Evolutionary conservation across 148 eudicot genomes (phyloP).

Genomic region (Rhododendron simsii): DNA sequence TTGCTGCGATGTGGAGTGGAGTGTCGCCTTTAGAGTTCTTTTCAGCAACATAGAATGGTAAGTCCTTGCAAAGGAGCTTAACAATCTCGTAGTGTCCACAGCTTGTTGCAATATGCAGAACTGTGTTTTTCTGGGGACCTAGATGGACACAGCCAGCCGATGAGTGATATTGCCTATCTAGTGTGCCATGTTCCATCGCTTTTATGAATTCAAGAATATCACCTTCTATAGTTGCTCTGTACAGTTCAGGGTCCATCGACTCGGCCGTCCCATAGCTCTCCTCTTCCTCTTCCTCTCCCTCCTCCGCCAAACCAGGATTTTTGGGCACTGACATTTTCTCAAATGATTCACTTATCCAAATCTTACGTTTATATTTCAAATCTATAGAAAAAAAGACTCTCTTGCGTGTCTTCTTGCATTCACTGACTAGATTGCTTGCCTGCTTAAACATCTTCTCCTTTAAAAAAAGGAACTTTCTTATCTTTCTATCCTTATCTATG

Average conservation of each 20-base stretch:
- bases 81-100: constrained; percentile 15
- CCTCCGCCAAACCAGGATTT: neutral
- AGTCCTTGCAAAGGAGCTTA: constrained; percentile 17
- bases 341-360: neutral
- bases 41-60: constrained; percentile 16
- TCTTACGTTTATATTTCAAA: neutral
- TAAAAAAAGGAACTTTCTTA: neutral
- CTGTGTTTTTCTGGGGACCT: constrained; percentile 25
- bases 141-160: constrained; percentile 15
- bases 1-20: constrained; percentile 27
- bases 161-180: neutral
- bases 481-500: neutral
- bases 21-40: constrained; percentile 23
- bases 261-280: constrained; percentile 19
- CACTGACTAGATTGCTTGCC: neutral
- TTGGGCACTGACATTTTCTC: constrained; percentile 15
- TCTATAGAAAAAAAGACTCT: neutral
- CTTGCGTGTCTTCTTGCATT: neutral
- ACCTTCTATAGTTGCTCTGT: constrained; percentile 21
- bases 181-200: constrained; percentile 9
- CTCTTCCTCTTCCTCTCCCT: constrained; percentile 3
- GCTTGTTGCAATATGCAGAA: constrained; percentile 24
- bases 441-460: neutral
- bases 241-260: constrained; percentile 20
- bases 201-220: constrained; percentile 18